phyloP scores from a whole-genome alignment of 2,329 filamentous ascomycete genomes.

The Fusarium tjaetaba region DNA sequence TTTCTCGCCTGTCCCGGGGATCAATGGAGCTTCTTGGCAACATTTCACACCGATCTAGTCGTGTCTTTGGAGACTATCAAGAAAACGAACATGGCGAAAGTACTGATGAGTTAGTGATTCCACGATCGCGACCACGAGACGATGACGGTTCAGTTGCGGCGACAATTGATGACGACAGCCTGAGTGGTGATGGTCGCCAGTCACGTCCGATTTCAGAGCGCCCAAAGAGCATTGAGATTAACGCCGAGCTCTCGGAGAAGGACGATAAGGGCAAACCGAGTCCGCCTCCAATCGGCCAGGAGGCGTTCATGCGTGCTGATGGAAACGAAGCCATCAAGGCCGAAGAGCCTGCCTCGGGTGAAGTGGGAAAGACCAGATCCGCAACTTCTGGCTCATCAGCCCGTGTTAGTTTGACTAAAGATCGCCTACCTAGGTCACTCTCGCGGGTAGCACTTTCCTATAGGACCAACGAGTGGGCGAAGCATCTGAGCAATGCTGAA shows the following conservation, averaged over 20 bases:
- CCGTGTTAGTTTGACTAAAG: slow-evolving; percentile 63
- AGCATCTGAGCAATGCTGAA: slow-evolving; percentile 84
- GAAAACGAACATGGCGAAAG: slow-evolving; percentile 49
- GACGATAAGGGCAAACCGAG: slow-evolving; percentile 29
- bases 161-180: slow-evolving; percentile 65
- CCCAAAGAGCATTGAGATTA: slow-evolving; percentile 52
- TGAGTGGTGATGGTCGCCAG: slow-evolving; percentile 52
- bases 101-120: slow-evolving; percentile 58
- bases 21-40: slow-evolving; percentile 58
- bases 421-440: slow-evolving; percentile 73
- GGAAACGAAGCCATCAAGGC: slow-evolving; percentile 2
- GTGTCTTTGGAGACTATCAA: slow-evolving; percentile 24
- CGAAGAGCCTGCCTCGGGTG: slow-evolving; percentile 18
- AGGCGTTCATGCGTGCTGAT: slow-evolving; percentile 15
- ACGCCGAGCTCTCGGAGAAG: slow-evolving; percentile 49
- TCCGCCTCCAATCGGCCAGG: slow-evolving; percentile 11
- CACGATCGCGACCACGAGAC: slow-evolving; percentile 46
- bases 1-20: slow-evolving; percentile 61
- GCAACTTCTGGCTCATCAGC: slow-evolving; percentile 55
- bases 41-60: slow-evolving; percentile 51
- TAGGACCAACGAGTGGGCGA: slow-evolving; percentile 95
- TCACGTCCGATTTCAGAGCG: slow-evolving; percentile 39
- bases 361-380: slow-evolving; percentile 53
- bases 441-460: slow-evolving; percentile 84
- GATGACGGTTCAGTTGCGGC: slow-evolving; percentile 65